These are phyloP conservation scores for Henckelia pumila DNA, from an alignment of 257 asterid genomes.

Conservation along the genomic window DNA sequence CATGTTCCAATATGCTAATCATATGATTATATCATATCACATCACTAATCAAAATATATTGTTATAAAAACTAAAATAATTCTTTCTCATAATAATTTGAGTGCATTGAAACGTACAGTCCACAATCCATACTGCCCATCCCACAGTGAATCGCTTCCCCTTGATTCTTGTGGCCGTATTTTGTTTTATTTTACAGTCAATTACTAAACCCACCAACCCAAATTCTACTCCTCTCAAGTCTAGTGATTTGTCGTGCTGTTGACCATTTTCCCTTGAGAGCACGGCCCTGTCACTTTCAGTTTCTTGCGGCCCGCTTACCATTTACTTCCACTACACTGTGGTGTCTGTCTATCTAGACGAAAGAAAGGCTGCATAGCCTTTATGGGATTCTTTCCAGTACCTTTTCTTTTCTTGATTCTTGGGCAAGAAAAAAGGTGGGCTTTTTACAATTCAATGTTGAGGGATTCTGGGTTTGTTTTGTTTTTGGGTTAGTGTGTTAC, in stretches of 20 bases:
- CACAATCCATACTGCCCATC: background rate
- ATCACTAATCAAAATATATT: no score
- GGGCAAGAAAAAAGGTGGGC: slow-evolving; percentile 25
- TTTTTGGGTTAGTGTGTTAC: slow-evolving; percentile 17
- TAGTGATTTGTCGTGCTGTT: slow-evolving; percentile 26
- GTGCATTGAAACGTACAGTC: no score
- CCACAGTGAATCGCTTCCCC: slow-evolving; percentile 11
- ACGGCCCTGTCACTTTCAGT: slow-evolving; percentile 40
- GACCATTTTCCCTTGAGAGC: slow-evolving; percentile 26
- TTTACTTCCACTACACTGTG: slow-evolving; percentile 33
- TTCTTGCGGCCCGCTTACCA: slow-evolving; percentile 23
- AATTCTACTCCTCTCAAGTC: slow-evolving; percentile 24
- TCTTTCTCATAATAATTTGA: background rate
- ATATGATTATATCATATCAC: no score
- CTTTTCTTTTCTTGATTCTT: slow-evolving; percentile 28
- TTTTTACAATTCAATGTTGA: slow-evolving; percentile 16
- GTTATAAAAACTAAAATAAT: no score
- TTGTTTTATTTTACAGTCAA: slow-evolving; percentile 27
- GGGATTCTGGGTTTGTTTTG: slow-evolving; percentile 25
- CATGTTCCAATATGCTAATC: no score
- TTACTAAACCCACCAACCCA: slow-evolving; percentile 47
- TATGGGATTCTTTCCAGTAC: background rate
- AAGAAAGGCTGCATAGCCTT: slow-evolving; percentile 23
- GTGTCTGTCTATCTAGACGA: slow-evolving; percentile 21
- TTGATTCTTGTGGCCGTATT: slow-evolving; percentile 1